Evolutionary conservation across 768 basidiomycete genomes (phyloP).

Genomic region (Pleurotus ostreatus): DNA sequence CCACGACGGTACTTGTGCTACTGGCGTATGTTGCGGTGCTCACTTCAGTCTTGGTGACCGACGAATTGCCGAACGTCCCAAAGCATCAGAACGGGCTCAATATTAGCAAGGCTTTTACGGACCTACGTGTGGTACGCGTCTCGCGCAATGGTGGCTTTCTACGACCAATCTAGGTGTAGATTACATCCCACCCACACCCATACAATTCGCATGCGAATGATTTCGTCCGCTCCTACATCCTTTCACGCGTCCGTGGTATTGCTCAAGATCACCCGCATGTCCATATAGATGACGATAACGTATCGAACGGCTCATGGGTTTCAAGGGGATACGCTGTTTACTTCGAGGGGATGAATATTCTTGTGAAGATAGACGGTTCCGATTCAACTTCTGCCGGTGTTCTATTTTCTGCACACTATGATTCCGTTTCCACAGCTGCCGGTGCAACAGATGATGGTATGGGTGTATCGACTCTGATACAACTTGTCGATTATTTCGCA

Average conservation of each 20-base stretch:
- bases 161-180: constrained; percentile 28
- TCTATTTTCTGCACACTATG: constrained; percentile 78
- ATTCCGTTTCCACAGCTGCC: constrained; percentile 71
- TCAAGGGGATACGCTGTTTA: constrained; percentile 25
- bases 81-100: constrained; percentile 36
- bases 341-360: constrained; percentile 53
- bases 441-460: constrained; percentile 81
- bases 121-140: constrained; percentile 49
- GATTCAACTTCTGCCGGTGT: constrained; percentile 42
- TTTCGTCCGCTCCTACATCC: constrained; percentile 54
- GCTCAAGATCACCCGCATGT: constrained; percentile 41
- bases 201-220: constrained; percentile 80
- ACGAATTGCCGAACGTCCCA: constrained; percentile 43
- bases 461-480: constrained; percentile 62
- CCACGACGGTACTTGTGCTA: constrained; percentile 42
- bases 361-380: constrained; percentile 34
- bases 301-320: constrained; percentile 43
- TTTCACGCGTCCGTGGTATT: constrained; percentile 47
- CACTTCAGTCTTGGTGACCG: constrained; percentile 40
- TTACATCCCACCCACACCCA: constrained; percentile 69
- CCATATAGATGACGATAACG: constrained; percentile 45
- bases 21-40: constrained; percentile 48
- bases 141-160: neutral
- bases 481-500: constrained; percentile 56
- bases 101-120: constrained; percentile 48